phyloP scores from a whole-genome alignment of 208 protist genomes.

The Wallacemonas sp. region DNA sequence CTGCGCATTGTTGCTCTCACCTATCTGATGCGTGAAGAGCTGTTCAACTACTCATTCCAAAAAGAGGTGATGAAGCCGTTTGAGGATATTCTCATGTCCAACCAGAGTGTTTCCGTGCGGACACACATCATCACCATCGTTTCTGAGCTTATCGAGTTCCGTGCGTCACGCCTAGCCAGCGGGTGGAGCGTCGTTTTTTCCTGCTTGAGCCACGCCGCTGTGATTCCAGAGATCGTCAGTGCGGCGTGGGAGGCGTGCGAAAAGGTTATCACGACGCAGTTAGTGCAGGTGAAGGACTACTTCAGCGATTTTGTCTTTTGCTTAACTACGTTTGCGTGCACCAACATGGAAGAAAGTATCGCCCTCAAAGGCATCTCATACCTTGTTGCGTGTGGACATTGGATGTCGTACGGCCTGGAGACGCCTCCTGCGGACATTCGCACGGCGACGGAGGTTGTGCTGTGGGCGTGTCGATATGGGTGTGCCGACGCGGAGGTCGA shows the following conservation, averaged over 20 bases:
- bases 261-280: constrained; percentile 55
- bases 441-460: constrained; percentile 34
- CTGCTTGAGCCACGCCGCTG: constrained; percentile 71
- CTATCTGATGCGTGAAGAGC: constrained; percentile 76
- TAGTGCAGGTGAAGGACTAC: constrained; percentile 71
- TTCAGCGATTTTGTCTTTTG: constrained; percentile 86
- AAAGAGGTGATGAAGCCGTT: constrained; percentile 83
- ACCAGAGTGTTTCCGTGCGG: constrained; percentile 57
- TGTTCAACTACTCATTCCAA: constrained; percentile 86
- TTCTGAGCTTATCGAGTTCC: constrained; percentile 76
- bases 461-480: constrained; percentile 60
- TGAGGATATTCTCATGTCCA: constrained; percentile 72
- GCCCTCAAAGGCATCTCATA: constrained; percentile 69
- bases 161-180: constrained; percentile 69
- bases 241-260: constrained; percentile 69
- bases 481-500: constrained; percentile 45
- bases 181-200: constrained; percentile 86
- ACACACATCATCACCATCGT: constrained; percentile 67
- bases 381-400: constrained; percentile 73
- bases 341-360: constrained; percentile 46
- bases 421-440: constrained; percentile 51
- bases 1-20: constrained; percentile 69
- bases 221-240: constrained; percentile 72
- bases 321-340: constrained; percentile 81
- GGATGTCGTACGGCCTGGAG: constrained; percentile 85